Evolutionary conservation across 768 basidiomycete species (phyloP), one percentile per base, ranked within the genome.

Genomic region (Kondoa malvinella): DNA sequence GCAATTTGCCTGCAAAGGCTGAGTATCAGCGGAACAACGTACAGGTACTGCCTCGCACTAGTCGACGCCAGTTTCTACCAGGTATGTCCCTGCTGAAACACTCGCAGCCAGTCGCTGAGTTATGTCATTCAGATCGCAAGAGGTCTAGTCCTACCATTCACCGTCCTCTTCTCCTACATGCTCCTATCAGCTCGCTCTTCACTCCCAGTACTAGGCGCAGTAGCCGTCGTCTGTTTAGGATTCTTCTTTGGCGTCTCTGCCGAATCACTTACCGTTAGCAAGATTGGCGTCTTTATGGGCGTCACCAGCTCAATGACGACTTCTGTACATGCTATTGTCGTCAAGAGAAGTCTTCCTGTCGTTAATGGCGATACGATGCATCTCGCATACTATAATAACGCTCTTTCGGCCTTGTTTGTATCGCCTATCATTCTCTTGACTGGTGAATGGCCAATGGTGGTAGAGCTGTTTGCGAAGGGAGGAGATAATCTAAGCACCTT

Each of bases 81-180:
- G 56, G 61, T 59, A 29, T 8, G 57, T 59, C 57, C 56, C 31
- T 17, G 16, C 57, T 69, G 14, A 65, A 8, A 27, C 31, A n/a
- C 15, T 17, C 34, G 16, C 14, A 66, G 63, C 4, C 66, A 68
- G 17, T n/a, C 74, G 74, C 71, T 91, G 92, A 79, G 14, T 14
- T 14, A 14, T 56, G 50, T 14, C 50, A 56, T 14, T 56, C 25
- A 59, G 57, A 87, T 97, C 70, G 92, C 92, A 0, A 86, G 92
- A 17, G 92, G 92, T 12, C 82, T 97, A 69, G 84, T 97, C 31
- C 84, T 97, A 27, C 92, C 94, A 0, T 87, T 91, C 81, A 97
- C 94, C 21, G 90, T 95, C 73, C 79, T 80, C 74, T 86, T 89
- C n/a, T 92, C 92, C 56, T 87, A 83, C 76, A 30, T 88, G 73